These are phyloP conservation scores for Aspergillus steynii DNA, from an alignment of 495 filamentous ascomycete species.

Conservation along the genomic window DNA sequence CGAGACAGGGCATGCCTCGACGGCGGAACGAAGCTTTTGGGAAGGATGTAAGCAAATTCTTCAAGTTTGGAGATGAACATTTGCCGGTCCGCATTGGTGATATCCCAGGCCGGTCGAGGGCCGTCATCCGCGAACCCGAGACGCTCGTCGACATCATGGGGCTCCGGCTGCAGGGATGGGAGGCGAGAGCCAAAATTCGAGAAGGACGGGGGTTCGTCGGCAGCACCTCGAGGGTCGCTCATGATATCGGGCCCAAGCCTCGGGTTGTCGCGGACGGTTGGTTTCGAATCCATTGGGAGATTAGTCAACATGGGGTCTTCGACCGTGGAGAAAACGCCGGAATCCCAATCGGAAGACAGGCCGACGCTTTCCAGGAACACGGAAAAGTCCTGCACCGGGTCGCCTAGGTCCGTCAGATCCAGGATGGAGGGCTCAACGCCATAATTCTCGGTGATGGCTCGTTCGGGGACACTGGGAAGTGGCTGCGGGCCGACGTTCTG, in stretches of 20 bases:
- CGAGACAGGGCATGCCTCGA: conserved; percentile 48
- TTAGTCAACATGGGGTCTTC: conserved; percentile 43
- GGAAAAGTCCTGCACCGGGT: conserved; percentile 52
- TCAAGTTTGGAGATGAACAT: conserved; percentile 62
- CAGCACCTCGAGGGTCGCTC: conserved; percentile 36
- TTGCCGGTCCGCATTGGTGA: conserved; percentile 62
- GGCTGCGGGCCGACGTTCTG: conserved; percentile 33
- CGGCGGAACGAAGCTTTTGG: conserved; percentile 62
- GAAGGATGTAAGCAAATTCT: conserved; percentile 66
- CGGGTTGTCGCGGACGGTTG: conserved; percentile 31
- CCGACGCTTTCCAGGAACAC: conserved; percentile 52
- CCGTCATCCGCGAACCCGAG: conserved; percentile 46
- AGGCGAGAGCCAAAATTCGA: conserved; percentile 70
- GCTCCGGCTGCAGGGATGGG: conserved; percentile 66
- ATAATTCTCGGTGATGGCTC: conserved; percentile 47
- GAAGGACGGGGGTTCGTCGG: conserved; percentile 50
- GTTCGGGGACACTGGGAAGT: conserved; percentile 35
- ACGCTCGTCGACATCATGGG: conserved; percentile 57
- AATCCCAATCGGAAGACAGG: conserved; percentile 53
- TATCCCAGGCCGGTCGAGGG: conserved; percentile 60
- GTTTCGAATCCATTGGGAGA: conserved; percentile 43
- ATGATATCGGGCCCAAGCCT: conserved; percentile 40
- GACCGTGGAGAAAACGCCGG: conserved; percentile 47
- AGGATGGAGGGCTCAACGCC: conserved; percentile 49
- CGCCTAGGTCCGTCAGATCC: conserved; percentile 47